phyloP scores from a whole-genome alignment of 768 basidiomycete genomes.

The Phanerochaete carnosa region DNA sequence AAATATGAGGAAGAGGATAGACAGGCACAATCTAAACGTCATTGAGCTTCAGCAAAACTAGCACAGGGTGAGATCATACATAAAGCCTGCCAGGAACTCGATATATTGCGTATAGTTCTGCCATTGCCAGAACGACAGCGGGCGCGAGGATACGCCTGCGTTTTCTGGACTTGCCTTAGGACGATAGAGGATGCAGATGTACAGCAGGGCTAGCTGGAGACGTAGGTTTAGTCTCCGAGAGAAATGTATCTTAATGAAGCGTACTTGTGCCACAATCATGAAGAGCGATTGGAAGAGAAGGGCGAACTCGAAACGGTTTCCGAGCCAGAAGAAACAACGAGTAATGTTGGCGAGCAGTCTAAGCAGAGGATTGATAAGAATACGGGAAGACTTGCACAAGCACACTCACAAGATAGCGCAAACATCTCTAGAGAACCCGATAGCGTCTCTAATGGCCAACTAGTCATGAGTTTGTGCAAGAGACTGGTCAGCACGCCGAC shows the following conservation, averaged over 20 bases:
- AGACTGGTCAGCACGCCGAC: slow-evolving; percentile 17
- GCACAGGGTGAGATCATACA: slow-evolving; percentile 43
- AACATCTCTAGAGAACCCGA: slow-evolving; percentile 83
- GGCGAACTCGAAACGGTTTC: slow-evolving; percentile 71
- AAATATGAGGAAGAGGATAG: slow-evolving; percentile 75
- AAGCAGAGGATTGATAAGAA: neutral
- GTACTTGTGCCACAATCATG: slow-evolving; percentile 82
- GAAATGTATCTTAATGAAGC: slow-evolving; percentile 13
- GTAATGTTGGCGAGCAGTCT: slow-evolving; percentile 84
- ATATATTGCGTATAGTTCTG: slow-evolving; percentile 71
- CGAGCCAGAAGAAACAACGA: slow-evolving; percentile 90
- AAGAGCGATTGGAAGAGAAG: slow-evolving; percentile 78
- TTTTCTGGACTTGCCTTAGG: slow-evolving; percentile 58
- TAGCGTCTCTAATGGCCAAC: slow-evolving; percentile 58
- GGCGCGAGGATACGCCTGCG: slow-evolving; percentile 57
- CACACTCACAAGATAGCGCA: slow-evolving; percentile 71
- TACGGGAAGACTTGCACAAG: neutral
- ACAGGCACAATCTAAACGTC: slow-evolving; percentile 50
- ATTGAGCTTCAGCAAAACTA: neutral
- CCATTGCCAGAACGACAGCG: slow-evolving; percentile 87
- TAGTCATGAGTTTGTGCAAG: slow-evolving; percentile 1
- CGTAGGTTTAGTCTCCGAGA: slow-evolving; percentile 12
- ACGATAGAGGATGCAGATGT: slow-evolving; percentile 76
- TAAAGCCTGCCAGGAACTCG: slow-evolving; percentile 76
- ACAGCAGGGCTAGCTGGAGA: slow-evolving; percentile 66